A percentile compares a stretch with the other conserved stretches of the same genome.
Conservation (phyloP, 371 early-diverging fungal genomes). For the Circinella umbellata region DNA sequence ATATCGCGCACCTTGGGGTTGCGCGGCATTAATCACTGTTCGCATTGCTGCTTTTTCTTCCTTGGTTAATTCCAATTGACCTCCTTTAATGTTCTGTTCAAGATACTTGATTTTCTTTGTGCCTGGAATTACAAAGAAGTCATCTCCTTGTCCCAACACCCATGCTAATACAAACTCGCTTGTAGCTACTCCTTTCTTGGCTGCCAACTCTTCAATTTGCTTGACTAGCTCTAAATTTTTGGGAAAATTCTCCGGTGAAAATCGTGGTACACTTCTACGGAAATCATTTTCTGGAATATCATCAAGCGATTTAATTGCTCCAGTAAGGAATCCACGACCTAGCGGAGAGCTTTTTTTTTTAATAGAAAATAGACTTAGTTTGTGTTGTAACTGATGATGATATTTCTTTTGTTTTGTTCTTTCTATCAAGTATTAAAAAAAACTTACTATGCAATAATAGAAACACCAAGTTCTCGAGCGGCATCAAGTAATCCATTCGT, state of each 20-base stretch:
- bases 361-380: neutral
- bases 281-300: conserved; percentile 53
- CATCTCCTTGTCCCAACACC: conserved; percentile 54
- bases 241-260: conserved; percentile 49
- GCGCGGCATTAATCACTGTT: too few relatives aligned
- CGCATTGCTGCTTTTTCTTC: conserved; percentile 51
- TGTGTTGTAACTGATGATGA: neutral
- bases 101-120: conserved; percentile 57
- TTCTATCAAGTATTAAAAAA: conserved; percentile 16
- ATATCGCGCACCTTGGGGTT: too few relatives aligned
- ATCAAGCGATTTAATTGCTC: conserved; percentile 42
- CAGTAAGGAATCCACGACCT: conserved; percentile 67
- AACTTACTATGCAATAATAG: conserved; percentile 54
- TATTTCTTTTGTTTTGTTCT: too few relatives aligned
- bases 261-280: conserved; percentile 54
- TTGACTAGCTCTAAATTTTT: conserved; percentile 61
- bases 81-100: conserved; percentile 54
- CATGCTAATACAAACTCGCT: conserved; percentile 63
- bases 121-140: conserved; percentile 59
- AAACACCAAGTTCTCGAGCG: conserved; percentile 63
- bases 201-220: conserved; percentile 47
- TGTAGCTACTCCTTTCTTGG: conserved; percentile 42
- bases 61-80: conserved; percentile 36
- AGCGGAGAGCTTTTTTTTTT: conserved; percentile 39
- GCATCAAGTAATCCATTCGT: conserved; percentile 54